Evolutionary conservation across 768 basidiomycete genomes (phyloP).

Genomic region (Suillus variegatus): DNA sequence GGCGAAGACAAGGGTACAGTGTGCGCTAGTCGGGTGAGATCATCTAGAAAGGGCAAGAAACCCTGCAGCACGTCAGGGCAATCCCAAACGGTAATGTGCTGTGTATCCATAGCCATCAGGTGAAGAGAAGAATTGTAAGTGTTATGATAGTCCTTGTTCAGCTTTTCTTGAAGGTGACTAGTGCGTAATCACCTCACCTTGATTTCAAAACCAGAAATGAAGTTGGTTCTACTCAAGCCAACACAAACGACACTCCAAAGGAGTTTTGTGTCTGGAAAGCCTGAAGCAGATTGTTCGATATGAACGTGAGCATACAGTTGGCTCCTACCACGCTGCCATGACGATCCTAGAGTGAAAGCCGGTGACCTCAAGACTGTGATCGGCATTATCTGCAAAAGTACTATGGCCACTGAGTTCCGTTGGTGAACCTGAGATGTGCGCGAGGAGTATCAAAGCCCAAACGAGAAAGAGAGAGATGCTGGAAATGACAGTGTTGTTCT

Average conservation of each 20-base stretch:
- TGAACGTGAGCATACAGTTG: slow-evolving; percentile 37
- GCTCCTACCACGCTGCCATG: slow-evolving; percentile 50
- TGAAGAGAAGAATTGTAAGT: slow-evolving; percentile 30
- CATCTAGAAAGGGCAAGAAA: slow-evolving; percentile 35
- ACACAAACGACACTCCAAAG: slow-evolving; percentile 50
- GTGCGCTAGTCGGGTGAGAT: background rate
- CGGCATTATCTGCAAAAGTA: slow-evolving; percentile 36
- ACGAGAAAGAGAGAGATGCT: slow-evolving; percentile 49
- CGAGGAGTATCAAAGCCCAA: slow-evolving; percentile 57
- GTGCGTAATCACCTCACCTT: slow-evolving; percentile 16
- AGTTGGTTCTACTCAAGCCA: background rate
- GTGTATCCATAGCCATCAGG: slow-evolving; percentile 52
- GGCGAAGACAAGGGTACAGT: slow-evolving; percentile 45
- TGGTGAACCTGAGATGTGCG: slow-evolving; percentile 32
- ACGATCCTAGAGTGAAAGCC: slow-evolving; percentile 60
- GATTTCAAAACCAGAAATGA: slow-evolving; percentile 25
- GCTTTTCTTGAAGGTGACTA: background rate
- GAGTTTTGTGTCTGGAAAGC: slow-evolving; percentile 16
- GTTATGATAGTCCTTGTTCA: background rate
- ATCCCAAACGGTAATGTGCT: slow-evolving; percentile 58
- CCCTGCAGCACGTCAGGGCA: slow-evolving; percentile 48
- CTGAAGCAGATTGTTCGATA: slow-evolving; percentile 26
- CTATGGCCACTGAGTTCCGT: slow-evolving; percentile 10
- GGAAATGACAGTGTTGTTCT: slow-evolving; percentile 50
- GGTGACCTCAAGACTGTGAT: slow-evolving; percentile 40